Evolutionary conservation across 2,329 filamentous ascomycete genomes (phyloP).

Genomic region (Amylocarpus encephaloides): DNA sequence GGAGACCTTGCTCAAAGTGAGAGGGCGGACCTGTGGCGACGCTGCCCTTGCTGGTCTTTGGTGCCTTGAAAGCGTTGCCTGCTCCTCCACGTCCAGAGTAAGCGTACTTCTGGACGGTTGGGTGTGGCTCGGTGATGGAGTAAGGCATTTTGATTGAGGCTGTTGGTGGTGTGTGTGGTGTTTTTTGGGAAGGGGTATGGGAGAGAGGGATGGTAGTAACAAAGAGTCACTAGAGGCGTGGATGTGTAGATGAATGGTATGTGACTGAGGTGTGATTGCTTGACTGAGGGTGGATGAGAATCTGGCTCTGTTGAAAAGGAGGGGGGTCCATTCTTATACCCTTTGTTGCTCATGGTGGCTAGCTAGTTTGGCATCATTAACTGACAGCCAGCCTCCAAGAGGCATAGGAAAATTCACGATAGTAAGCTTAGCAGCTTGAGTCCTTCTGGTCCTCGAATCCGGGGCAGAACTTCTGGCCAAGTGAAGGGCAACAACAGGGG

Average conservation of each 20-base stretch:
- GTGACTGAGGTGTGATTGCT: slow-evolving; percentile 14
- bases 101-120: slow-evolving; percentile 24
- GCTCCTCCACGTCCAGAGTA: slow-evolving; percentile 30
- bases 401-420: slow-evolving; percentile 9
- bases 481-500: background rate
- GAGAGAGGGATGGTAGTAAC: background rate
- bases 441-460: background rate
- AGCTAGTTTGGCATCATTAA: too few relatives aligned
- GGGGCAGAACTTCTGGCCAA: background rate
- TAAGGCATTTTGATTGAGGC: slow-evolving; percentile 16
- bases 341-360: background rate
- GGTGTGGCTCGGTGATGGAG: slow-evolving; percentile 30
- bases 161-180: slow-evolving; percentile 1
- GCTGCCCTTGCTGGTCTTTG: slow-evolving; percentile 22
- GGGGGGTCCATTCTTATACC: slow-evolving; percentile 22
- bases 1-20: slow-evolving; percentile 23
- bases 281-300: slow-evolving; percentile 9
- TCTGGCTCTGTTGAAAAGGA: slow-evolving; percentile 6
- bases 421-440: slow-evolving; percentile 9
- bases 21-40: slow-evolving; percentile 28
- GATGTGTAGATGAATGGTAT: too few relatives aligned
- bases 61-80: slow-evolving; percentile 30
- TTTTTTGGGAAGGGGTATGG: background rate
- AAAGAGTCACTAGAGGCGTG: too few relatives aligned
- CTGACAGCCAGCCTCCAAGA: background rate